Evolutionary conservation across 305 asterid species (phyloP).

Genomic region (Withania somnifera): DNA sequence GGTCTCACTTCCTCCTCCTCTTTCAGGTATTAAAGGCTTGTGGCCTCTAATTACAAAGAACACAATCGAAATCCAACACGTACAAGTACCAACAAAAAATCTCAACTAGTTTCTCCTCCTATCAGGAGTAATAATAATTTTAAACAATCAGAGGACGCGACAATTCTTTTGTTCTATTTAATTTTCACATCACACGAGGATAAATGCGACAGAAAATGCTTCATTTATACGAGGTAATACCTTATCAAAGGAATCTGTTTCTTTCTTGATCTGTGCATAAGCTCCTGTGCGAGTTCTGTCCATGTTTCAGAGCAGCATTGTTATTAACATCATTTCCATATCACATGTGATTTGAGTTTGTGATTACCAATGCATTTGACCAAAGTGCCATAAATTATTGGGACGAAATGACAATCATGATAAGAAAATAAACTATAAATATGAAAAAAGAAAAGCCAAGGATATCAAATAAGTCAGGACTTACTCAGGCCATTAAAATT

Average conservation of each 20-base stretch:
- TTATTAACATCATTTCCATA: slow-evolving; percentile 6
- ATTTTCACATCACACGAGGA: not conserved
- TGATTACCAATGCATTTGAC: not conserved
- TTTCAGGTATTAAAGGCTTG: not conserved
- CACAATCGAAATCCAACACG: not conserved
- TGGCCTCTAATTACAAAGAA: not conserved
- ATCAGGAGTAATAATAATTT: not conserved
- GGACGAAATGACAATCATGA: not conserved
- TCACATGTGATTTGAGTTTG: not conserved
- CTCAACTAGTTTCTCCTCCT: not conserved
- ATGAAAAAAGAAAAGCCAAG: not conserved
- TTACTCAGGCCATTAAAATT: not conserved
- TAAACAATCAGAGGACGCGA: not conserved
- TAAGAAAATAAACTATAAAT: not conserved
- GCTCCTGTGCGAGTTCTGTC: slow-evolving; percentile 34
- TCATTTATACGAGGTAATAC: slow-evolving; percentile 21
- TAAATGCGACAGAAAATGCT: not conserved
- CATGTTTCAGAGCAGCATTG: slow-evolving; percentile 19
- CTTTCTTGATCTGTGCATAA: slow-evolving; percentile 37
- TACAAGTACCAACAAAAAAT: not conserved
- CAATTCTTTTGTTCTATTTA: not conserved
- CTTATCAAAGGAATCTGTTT: slow-evolving; percentile 79
- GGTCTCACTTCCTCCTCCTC: not conserved
- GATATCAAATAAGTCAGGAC: not conserved
- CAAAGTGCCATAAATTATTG: not conserved